A percentile compares a stretch with the other conserved stretches of the same genome.
phyloP scores from a whole-genome alignment of 352 stramenopile species.

The Blastocystis sp. region DNA sequence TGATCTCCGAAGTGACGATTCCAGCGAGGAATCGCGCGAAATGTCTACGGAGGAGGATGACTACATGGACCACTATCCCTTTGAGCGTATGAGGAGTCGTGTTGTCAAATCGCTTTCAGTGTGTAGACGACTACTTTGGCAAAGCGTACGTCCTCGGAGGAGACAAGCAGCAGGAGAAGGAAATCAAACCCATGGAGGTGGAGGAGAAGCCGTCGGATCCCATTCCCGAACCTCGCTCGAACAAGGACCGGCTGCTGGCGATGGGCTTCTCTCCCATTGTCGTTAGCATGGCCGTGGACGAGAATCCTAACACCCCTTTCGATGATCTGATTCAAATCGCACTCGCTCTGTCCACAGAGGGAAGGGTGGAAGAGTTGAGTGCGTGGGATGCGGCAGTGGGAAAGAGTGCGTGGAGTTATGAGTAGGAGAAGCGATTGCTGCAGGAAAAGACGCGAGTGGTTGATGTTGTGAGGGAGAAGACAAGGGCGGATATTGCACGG shows the following conservation, averaged over 20 bases:
- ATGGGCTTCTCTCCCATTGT: neutral
- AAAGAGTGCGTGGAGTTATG: neutral
- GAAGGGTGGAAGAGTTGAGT: neutral
- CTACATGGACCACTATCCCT: no score
- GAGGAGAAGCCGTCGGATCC: neutral
- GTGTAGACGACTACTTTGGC: neutral
- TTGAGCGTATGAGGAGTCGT: no score
- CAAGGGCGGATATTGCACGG: neutral
- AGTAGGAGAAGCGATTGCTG: neutral
- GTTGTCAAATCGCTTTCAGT: neutral
- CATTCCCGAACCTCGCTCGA: neutral
- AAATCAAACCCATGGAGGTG: neutral
- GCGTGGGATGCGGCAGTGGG: constrained; percentile 4
- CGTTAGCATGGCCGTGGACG: neutral
- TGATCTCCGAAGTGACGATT: no score
- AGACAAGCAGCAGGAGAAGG: neutral
- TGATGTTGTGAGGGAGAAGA: neutral
- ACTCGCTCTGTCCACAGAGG: neutral
- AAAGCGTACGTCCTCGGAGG: neutral
- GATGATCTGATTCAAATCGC: neutral
- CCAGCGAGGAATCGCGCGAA: no score
- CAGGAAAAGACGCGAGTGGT: neutral
- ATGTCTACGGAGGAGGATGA: no score
- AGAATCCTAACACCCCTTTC: neutral
- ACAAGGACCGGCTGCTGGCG: neutral